Evolutionary conservation across 1,284 basidiomycete genomes (phyloP).

Genomic region (Puccinia brachypodii): DNA sequence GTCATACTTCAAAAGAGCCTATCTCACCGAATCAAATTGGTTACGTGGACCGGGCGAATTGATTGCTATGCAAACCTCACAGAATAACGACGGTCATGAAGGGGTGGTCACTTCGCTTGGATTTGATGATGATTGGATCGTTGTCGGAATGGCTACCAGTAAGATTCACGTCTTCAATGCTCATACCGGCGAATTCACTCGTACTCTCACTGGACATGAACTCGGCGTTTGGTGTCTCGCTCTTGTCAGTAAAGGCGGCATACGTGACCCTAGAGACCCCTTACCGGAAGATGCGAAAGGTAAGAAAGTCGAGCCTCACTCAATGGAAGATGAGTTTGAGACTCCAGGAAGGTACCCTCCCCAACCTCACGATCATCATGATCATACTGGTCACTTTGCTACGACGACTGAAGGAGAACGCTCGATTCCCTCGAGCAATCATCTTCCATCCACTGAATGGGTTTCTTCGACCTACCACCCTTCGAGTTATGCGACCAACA

Average conservation of each 20-base stretch:
- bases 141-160: constrained; percentile 84
- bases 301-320: neutral
- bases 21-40: constrained; percentile 83
- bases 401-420: neutral
- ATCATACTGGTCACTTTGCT: neutral
- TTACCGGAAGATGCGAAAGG: constrained; percentile 30
- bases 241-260: constrained; percentile 61
- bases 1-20: constrained; percentile 73
- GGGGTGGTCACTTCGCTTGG: constrained; percentile 80
- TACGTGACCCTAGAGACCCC: constrained; percentile 45
- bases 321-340: constrained; percentile 1
- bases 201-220: constrained; percentile 80
- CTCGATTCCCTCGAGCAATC: neutral
- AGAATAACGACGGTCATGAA: constrained; percentile 63
- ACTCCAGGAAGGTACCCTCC: neutral
- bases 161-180: constrained; percentile 86
- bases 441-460: constrained; percentile 26
- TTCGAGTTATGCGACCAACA: constrained; percentile 20
- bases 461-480: constrained; percentile 28
- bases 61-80: constrained; percentile 70
- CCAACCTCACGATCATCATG: neutral
- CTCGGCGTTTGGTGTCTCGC: constrained; percentile 89
- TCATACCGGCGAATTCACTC: constrained; percentile 71
- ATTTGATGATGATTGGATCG: constrained; percentile 78
- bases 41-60: constrained; percentile 71